These are phyloP conservation scores for Achaetomium macrosporum DNA, from an alignment of 2,329 filamentous ascomycete species.

Conservation along the genomic window DNA sequence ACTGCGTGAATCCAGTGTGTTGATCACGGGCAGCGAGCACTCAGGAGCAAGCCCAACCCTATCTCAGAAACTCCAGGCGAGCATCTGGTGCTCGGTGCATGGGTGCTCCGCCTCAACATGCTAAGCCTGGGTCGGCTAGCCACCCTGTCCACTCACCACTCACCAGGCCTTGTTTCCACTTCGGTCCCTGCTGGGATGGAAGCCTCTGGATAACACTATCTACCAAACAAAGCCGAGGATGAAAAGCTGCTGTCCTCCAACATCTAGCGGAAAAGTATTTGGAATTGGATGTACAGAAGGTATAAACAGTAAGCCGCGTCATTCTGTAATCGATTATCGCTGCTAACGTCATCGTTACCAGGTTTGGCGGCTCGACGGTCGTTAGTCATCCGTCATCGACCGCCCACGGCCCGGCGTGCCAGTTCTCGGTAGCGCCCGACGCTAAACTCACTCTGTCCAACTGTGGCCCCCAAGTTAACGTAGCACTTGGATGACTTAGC, in stretches of 20 bases:
- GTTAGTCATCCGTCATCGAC: not conserved
- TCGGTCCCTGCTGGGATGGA: too few species aligned
- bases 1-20: too few species aligned
- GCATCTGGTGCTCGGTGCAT: not conserved
- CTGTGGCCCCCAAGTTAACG: constrained; percentile 12
- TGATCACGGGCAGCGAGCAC: not conserved
- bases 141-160: not conserved
- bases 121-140: not conserved
- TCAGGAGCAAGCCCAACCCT: not conserved
- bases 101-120: not conserved
- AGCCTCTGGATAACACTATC: too few species aligned
- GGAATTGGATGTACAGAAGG: too few species aligned
- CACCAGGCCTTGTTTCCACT: not conserved
- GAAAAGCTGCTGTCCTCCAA: not conserved
- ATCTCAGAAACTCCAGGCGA: not conserved
- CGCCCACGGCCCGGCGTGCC: not conserved
- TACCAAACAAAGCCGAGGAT: not conserved
- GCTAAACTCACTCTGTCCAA: not conserved
- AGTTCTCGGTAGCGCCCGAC: not conserved
- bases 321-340: too few species aligned
- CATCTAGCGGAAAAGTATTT: too few species aligned
- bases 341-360: too few species aligned
- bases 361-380: too few species aligned
- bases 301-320: too few species aligned
- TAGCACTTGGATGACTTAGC: constrained; percentile 9